Base-by-base conservation (phyloP, 306 rosid species). In the Cucurbita argyrosperma region DNA sequence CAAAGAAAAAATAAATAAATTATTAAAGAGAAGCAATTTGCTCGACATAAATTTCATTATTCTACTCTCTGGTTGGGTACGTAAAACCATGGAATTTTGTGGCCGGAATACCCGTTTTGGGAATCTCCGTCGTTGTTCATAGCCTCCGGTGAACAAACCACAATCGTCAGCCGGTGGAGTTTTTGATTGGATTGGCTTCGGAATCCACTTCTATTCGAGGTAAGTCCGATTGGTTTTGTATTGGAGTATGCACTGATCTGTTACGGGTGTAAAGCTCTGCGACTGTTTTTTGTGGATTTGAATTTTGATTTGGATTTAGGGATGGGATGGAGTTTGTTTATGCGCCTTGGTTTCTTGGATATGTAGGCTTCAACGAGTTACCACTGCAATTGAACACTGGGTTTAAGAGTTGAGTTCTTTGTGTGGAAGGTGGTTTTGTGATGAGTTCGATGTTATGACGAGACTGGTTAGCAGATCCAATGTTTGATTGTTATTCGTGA, bases 331-430 rank as follows among this genome's bases (percentile, higher is more conserved):
- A 66, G 55, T 18, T 45, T 45, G 39, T 66, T 66, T 42, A 30
- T 64, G 9, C n/a, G 51, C 37, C 16, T 64, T 64, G 30, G 71
- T 40, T 50, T 64, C 30, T 45, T 66, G 40, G 18, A 45, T 66
- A 12, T 19, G 54, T 66, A 45, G 72, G 72, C 54, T 18, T 66
- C 53, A 6, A 66, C 51, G n/a, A 45, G 55, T 45, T 2, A 12
- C 54, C 38, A 12, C 55, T 45, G 38, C 54, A 66, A 66, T 66
- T 54, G 55, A 39, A 42, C 57, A 61, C 49, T 61, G 67, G 46
- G 67, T 78, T 51, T 43, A 53, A 18, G 77, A 30, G 60, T 43
- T 63, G 77, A 56, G 68, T 61, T 61, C 58, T 56, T 74, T 58
- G 72, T 57, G 57, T 47, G 5, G 21, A 26, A 56, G 74, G 59